Conservation (phyloP, 1,139 yeast species). For the Kurtzmaniella quercitrusa region DNA sequence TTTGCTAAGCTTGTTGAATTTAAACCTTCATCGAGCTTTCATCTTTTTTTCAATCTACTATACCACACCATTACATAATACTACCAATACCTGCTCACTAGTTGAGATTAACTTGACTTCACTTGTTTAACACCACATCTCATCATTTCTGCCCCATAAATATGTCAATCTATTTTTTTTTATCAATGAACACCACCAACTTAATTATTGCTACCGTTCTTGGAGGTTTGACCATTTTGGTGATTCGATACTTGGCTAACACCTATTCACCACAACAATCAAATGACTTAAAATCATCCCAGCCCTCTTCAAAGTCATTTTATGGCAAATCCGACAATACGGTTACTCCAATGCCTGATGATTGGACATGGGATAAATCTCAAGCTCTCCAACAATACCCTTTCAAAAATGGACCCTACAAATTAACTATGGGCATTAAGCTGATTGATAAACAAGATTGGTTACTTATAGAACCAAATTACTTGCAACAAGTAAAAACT, state of each 20-base stretch:
- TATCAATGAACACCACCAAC: too few species aligned
- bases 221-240: not conserved
- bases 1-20: too few species aligned
- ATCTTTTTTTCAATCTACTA: too few species aligned
- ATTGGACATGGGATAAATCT: constrained; percentile 16
- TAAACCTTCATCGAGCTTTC: too few species aligned
- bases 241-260: not conserved
- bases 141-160: too few species aligned
- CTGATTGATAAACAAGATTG: constrained; percentile 55
- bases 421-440: constrained; percentile 66
- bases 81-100: too few species aligned
- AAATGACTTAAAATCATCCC: not conserved
- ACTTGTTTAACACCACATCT: too few species aligned
- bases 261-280: not conserved
- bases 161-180: too few species aligned
- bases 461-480: constrained; percentile 65
- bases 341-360: constrained; percentile 11
- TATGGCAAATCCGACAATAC: not conserved
- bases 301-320: not conserved
- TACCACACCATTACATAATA: too few species aligned
- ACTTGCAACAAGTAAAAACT: constrained; percentile 39
- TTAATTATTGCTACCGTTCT: too few species aligned
- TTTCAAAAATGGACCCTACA: constrained; percentile 47
- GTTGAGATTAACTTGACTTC: too few species aligned
- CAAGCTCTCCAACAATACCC: constrained; percentile 18